Conservation (phyloP, 1,284 basidiomycete species). For the Tilletiopsis washingtonensis region DNA sequence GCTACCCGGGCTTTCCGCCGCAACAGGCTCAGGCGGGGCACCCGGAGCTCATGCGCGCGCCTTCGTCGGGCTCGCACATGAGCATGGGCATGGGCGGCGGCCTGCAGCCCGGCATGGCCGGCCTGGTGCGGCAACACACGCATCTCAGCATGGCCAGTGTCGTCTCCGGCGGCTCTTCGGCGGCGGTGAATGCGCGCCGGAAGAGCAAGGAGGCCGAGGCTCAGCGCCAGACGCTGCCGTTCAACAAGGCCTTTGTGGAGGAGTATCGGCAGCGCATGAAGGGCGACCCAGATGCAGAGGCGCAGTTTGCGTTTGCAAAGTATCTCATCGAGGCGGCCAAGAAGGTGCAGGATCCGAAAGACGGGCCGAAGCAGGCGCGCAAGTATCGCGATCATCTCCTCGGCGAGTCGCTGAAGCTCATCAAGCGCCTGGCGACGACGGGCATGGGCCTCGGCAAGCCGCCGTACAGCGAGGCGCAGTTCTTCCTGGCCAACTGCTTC, state of each 20-base stretch:
- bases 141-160: conserved; percentile 22
- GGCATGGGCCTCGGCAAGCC: conserved; percentile 53
- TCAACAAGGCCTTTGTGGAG: conserved; percentile 91
- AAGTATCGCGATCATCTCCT: conserved; percentile 87
- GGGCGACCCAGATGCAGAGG: conserved; percentile 92
- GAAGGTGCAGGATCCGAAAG: conserved; percentile 52
- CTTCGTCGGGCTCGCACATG: conserved; percentile 3
- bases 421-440: conserved; percentile 83
- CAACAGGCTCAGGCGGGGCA: conserved; percentile 8
- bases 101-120: conserved; percentile 6
- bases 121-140: conserved; percentile 17
- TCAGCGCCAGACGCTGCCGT: conserved; percentile 37
- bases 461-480: conserved; percentile 93
- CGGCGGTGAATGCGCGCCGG: conserved; percentile 3
- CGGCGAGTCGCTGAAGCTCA: conserved; percentile 79
- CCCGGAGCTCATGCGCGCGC: neutral
- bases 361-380: conserved; percentile 41
- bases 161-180: conserved; percentile 9
- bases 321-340: conserved; percentile 99
- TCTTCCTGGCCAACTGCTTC: conserved; percentile 95
- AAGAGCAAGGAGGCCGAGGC: conserved; percentile 29
- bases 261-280: conserved; percentile 95
- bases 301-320: conserved; percentile 94
- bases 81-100: conserved; percentile 9
- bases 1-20: conserved; percentile 20